A percentile compares a stretch with the other conserved stretches of the same genome.
These are phyloP conservation scores for Calamus simplicifolius DNA, from an alignment of 176 grass and related monocot genomes.

Conservation along the genomic window DNA sequence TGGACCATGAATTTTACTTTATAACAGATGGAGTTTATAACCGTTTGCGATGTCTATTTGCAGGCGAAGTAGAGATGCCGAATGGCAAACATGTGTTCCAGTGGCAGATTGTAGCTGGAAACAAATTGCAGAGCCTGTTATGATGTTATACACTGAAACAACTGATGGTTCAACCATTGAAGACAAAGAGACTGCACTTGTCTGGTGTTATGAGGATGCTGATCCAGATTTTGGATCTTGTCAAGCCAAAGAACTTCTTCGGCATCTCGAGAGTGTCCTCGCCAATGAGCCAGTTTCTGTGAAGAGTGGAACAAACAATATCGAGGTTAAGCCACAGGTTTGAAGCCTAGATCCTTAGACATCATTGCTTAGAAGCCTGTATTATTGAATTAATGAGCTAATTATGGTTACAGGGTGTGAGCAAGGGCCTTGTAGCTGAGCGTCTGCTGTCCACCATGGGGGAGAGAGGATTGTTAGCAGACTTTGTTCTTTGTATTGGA, in stretches of 20 bases:
- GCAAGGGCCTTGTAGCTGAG: not conserved
- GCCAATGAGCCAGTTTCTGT: conserved; percentile 77
- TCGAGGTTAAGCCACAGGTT: conserved; percentile 98
- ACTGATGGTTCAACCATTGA: conserved; percentile 85
- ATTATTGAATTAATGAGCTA: no score
- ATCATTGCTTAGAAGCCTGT: no score
- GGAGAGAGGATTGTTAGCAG: not conserved
- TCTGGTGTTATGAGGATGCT: conserved; percentile 80
- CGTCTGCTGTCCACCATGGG: not conserved
- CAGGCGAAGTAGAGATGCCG: conserved; percentile 54
- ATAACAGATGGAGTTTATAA: not conserved
- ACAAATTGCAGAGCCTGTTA: conserved; percentile 86
- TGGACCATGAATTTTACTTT: not conserved
- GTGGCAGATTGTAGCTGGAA: conserved; percentile 72
- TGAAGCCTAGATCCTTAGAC: no score
- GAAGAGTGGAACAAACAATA: conserved; percentile 56
- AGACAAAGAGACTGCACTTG: conserved; percentile 70
- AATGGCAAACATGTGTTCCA: conserved; percentile 54
- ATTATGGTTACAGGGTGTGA: not conserved
- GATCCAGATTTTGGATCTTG: conserved; percentile 92
- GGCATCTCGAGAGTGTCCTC: conserved; percentile 82
- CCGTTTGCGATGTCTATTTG: not conserved
- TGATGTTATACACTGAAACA: conserved; percentile 81
- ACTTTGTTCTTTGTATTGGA: conserved; percentile 1
- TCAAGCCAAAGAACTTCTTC: conserved; percentile 88